Percentiles rank a stretch among this genome's conserved stretches.
phyloP scores from a whole-genome alignment of 768 basidiomycete genomes.

The Heimioporus sp. region DNA sequence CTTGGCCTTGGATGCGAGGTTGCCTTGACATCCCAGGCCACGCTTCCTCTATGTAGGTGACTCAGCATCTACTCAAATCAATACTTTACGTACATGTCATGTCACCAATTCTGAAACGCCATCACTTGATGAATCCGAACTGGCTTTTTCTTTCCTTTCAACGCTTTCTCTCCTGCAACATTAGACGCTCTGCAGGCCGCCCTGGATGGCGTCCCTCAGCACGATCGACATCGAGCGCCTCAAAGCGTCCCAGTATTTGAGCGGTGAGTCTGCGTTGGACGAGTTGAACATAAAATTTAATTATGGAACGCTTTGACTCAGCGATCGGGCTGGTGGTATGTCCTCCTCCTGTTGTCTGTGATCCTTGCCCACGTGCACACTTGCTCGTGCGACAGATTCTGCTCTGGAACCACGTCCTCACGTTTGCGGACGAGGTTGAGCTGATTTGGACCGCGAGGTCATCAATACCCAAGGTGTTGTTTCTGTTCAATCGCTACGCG shows the following conservation, averaged over 20 bases:
- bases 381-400: constrained; percentile 22
- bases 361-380: neutral
- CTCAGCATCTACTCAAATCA: constrained; percentile 2
- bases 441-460: constrained; percentile 30
- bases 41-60: too few species aligned
- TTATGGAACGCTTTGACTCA: neutral
- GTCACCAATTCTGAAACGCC: too few species aligned
- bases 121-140: too few species aligned
- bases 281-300: too few species aligned
- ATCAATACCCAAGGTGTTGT: constrained; percentile 31
- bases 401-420: constrained; percentile 35
- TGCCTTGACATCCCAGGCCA: neutral
- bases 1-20: too few species aligned
- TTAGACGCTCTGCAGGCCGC: neutral
- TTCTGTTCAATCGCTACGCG: constrained; percentile 34
- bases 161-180: neutral
- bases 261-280: constrained; percentile 16
- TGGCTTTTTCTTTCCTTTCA: neutral
- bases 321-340: constrained; percentile 26
- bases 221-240: constrained; percentile 4
- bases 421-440: constrained; percentile 32
- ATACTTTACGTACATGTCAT: constrained; percentile 1
- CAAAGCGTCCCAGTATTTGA: constrained; percentile 22
- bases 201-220: constrained; percentile 7
- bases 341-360: neutral